Evolutionary conservation across 1,284 basidiomycete genomes (phyloP).

Genomic region (Ceratobasidium papillatum): DNA sequence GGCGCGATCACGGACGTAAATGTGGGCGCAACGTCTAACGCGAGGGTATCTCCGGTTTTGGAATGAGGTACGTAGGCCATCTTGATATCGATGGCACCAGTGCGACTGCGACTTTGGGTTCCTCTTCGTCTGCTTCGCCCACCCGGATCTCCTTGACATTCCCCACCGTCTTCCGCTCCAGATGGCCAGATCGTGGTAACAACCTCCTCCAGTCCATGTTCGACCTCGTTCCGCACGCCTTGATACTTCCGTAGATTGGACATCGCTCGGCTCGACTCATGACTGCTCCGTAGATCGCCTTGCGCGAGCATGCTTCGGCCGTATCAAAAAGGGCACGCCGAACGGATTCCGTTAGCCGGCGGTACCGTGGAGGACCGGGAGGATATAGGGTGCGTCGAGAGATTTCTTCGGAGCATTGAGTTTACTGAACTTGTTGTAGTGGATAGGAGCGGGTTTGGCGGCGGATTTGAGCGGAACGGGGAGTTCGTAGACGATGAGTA

Average conservation of each 20-base stretch:
- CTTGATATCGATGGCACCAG: slow-evolving; percentile 11
- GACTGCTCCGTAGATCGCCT: slow-evolving; percentile 73
- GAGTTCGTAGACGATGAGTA: slow-evolving; percentile 79
- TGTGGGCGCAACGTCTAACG: slow-evolving; percentile 45
- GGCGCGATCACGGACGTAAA: slow-evolving; percentile 14
- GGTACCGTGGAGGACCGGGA: slow-evolving; percentile 41
- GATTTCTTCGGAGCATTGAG: slow-evolving; percentile 50
- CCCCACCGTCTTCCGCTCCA: not conserved
- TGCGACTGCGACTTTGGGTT: slow-evolving; percentile 42
- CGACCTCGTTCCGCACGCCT: slow-evolving; percentile 46
- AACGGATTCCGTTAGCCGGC: slow-evolving; percentile 55
- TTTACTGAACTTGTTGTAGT: slow-evolving; percentile 13
- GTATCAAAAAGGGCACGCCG: slow-evolving; percentile 78
- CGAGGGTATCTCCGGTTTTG: not conserved
- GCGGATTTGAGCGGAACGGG: slow-evolving; percentile 59
- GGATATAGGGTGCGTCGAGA: slow-evolving; percentile 34
- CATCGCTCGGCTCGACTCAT: slow-evolving; percentile 71
- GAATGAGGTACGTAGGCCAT: slow-evolving; percentile 9
- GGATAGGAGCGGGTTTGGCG: slow-evolving; percentile 62
- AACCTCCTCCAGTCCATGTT: slow-evolving; percentile 30
- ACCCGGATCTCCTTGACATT: slow-evolving; percentile 21
- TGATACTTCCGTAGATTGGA: slow-evolving; percentile 69
- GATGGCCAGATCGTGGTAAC: slow-evolving; percentile 14
- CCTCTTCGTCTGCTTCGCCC: slow-evolving; percentile 44
- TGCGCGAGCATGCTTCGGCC: slow-evolving; percentile 66